These are phyloP conservation scores for Postia placenta DNA, from an alignment of 768 basidiomycete genomes.

Conservation along the genomic window DNA sequence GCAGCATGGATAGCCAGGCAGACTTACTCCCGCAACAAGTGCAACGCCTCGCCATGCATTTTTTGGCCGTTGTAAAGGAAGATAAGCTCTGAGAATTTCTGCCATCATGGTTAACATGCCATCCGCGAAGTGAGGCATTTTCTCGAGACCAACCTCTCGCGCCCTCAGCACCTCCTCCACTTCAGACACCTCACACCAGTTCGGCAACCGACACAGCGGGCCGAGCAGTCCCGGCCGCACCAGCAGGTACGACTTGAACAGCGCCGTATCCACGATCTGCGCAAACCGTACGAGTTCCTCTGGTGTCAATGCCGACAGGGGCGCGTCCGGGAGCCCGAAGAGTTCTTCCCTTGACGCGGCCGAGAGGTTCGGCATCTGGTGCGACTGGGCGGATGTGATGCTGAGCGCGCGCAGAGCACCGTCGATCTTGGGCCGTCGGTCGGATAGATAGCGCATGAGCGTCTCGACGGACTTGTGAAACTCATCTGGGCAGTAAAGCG, in stretches of 20 bases:
- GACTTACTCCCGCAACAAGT: slow-evolving; percentile 77
- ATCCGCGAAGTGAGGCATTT: too few species aligned
- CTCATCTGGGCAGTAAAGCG: slow-evolving; percentile 47
- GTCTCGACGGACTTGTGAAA: slow-evolving; percentile 76
- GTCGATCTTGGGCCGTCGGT: slow-evolving; percentile 80
- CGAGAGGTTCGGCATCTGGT: slow-evolving; percentile 64
- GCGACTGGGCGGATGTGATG: slow-evolving; percentile 64
- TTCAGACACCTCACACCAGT: slow-evolving; percentile 96
- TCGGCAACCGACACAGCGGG: slow-evolving; percentile 81
- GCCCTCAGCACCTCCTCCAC: slow-evolving; percentile 83
- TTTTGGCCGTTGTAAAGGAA: slow-evolving; percentile 92
- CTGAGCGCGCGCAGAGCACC: slow-evolving; percentile 67
- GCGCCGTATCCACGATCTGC: slow-evolving; percentile 90
- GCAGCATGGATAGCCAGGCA: neutral
- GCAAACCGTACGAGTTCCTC: slow-evolving; percentile 85
- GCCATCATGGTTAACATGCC: slow-evolving; percentile 1
- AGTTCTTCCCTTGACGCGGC: slow-evolving; percentile 70
- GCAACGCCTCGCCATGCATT: slow-evolving; percentile 88
- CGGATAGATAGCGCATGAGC: slow-evolving; percentile 81
- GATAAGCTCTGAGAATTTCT: slow-evolving; percentile 91
- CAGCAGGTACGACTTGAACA: slow-evolving; percentile 89
- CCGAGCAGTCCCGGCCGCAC: slow-evolving; percentile 78
- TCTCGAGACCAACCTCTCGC: slow-evolving; percentile 69
- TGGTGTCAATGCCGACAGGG: slow-evolving; percentile 65
- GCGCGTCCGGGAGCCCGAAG: slow-evolving; percentile 69